phyloP scores from a whole-genome alignment of 2,329 filamentous ascomycete species.

The Botrytis fragariae region DNA sequence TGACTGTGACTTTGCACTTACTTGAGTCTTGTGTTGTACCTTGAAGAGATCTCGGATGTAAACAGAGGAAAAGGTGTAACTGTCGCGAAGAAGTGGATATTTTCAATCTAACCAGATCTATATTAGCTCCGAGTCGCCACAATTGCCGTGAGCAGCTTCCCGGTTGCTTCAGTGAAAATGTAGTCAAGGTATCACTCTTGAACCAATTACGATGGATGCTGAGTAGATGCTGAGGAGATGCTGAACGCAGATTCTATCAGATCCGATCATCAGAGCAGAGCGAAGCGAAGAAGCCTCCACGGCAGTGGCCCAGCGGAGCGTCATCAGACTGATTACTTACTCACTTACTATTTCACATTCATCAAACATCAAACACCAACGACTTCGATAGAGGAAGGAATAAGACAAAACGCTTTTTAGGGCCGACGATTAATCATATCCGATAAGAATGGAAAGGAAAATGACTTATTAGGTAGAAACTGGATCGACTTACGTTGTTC shows the following conservation, averaged over 20 bases:
- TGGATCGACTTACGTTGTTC: background rate
- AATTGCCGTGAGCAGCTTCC: background rate
- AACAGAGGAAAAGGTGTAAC: background rate
- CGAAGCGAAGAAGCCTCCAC: slow-evolving; percentile 3
- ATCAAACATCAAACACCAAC: background rate
- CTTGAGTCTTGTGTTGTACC: background rate
- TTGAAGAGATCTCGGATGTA: background rate
- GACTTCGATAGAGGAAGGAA: background rate
- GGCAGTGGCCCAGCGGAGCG: slow-evolving; percentile 3
- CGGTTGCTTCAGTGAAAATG: background rate
- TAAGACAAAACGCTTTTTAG: background rate
- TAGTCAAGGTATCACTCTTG: background rate
- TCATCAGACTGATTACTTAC: background rate
- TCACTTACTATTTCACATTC: background rate
- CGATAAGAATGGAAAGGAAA: background rate
- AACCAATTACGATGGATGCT: background rate
- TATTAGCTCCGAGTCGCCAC: background rate
- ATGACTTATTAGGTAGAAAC: background rate
- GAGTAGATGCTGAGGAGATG: no score
- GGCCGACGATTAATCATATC: background rate
- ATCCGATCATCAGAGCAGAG: background rate
- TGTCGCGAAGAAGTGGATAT: background rate
- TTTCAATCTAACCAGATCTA: background rate
- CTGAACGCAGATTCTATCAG: background rate
- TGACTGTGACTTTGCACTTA: background rate